Conservation (phyloP, 768 basidiomycete genomes). For the Fibroporia radiculosa region DNA sequence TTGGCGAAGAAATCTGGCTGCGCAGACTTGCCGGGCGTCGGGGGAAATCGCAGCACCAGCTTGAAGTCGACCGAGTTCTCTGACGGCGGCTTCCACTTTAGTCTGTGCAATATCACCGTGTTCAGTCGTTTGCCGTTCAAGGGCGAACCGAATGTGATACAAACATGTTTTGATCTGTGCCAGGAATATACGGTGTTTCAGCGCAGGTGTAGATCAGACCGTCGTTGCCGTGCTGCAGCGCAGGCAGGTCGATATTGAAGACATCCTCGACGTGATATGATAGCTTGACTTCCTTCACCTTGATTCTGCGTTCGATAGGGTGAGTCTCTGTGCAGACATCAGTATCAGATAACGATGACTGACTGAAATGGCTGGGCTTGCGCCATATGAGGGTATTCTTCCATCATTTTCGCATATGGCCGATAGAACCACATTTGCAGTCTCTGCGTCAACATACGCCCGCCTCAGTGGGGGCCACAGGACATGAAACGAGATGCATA, state of each 20-base stretch:
- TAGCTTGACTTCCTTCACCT: constrained; percentile 78
- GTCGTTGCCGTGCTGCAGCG: constrained; percentile 86
- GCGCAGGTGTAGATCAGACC: constrained; percentile 96
- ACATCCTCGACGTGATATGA: constrained; percentile 88
- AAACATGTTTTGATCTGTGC: constrained; percentile 85
- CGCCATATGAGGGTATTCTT: constrained; percentile 60
- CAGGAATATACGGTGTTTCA: constrained; percentile 68
- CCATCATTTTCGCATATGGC: constrained; percentile 67
- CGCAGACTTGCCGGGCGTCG: constrained; percentile 38
- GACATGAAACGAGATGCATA: constrained; percentile 31
- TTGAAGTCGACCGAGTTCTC: constrained; percentile 99
- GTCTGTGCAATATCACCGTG: constrained; percentile 33
- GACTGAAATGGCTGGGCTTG: constrained; percentile 76
- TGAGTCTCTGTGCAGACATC: not conserved
- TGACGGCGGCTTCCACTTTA: constrained; percentile 98
- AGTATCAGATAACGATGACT: constrained; percentile 20
- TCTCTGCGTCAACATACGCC: constrained; percentile 39
- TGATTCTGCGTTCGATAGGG: constrained; percentile 44
- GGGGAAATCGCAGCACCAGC: constrained; percentile 89
- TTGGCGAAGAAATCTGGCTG: constrained; percentile 79
- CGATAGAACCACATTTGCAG: constrained; percentile 75
- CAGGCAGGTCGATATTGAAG: constrained; percentile 75
- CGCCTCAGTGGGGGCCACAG: not conserved
- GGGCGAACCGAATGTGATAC: constrained; percentile 22
- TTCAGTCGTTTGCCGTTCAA: no score